Base-by-base conservation (phyloP, 2,329 filamentous ascomycete species). In the Mycogone perniciosa region DNA sequence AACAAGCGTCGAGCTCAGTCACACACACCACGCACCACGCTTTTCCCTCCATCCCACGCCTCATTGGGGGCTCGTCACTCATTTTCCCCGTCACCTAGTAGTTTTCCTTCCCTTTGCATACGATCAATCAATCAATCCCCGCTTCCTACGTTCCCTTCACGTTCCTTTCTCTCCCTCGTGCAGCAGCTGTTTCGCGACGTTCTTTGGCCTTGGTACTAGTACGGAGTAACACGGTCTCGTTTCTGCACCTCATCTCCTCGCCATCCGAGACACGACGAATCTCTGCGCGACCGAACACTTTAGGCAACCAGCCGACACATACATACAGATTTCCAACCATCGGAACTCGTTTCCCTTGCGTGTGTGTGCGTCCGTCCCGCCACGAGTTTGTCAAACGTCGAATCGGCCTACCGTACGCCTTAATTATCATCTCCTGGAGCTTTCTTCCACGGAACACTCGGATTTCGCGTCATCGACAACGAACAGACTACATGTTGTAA, bases 401-500 rank as follows among this genome's bases (percentile, higher is more conserved):
- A 50, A 27, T 41, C 48, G 48, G 45, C 45, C 48, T 50, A 42
- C 44, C 43, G 39, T 45, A 50, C 48, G 37, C 31, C 41, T 34
- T 50, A 30, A 30, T 35, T 31, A 33, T 42, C 42, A 26, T 46
- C 35, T 46, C 8, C 11, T 27, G 10, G 37, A 31, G n/a, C 13
- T 7, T 29, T 34, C 20, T 40, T 29, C 33, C 10, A 35, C 40
- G 44, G 41, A 48, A 48, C 35, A 33, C 40, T 38, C 34, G 26
- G 33, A 37, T 30, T 33, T 29, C 5, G 45, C 20, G 27, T 29
- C 35, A 31, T 31, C 26, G 30, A 37, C 38, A 31, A 43, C 13
- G 7, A 40, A 26, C 43, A 33, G 51, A 48, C 43, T 47, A 58
- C 20, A 20, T 59, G 55, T 54, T 50, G 50, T 57, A 58, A 57